phyloP scores from a whole-genome alignment of 176 grass and related monocot species.

The Carex scoparia region DNA sequence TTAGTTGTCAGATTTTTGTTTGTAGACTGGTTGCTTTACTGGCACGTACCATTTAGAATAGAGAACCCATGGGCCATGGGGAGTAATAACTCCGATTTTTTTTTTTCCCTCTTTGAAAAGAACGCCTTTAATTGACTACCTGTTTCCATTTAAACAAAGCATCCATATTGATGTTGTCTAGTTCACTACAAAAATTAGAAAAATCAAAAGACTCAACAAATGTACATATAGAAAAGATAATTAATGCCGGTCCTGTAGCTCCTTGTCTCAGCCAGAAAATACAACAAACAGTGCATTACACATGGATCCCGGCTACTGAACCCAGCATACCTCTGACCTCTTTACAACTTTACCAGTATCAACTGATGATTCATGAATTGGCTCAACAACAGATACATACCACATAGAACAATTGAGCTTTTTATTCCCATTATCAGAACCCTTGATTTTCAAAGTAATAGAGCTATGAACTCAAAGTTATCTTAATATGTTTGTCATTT shows the following conservation, averaged over 20 bases:
- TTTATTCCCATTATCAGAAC: not conserved
- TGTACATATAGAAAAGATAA: not conserved
- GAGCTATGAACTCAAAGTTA: not conserved
- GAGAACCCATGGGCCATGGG: not conserved
- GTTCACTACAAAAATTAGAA: not conserved
- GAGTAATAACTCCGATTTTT: not conserved
- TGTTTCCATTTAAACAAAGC: not conserved
- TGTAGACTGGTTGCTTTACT: not conserved
- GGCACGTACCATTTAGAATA: not conserved
- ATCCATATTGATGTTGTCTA: not conserved
- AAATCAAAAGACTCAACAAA: not conserved
- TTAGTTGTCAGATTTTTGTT: constrained; percentile 4
- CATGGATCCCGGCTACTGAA: not conserved
- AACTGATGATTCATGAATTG: not conserved
- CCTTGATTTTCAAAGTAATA: not conserved
- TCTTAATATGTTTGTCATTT: not conserved
- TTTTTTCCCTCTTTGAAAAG: not conserved
- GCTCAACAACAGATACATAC: not conserved
- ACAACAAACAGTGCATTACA: not conserved
- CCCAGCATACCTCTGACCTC: not conserved
- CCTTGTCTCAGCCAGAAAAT: not conserved
- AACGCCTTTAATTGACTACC: not conserved
- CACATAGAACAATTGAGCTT: not conserved
- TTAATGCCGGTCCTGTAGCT: not conserved
- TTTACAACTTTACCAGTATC: not conserved